Conservation (phyloP, 148 eudicot genomes). For the Camellia sinensis region DNA sequence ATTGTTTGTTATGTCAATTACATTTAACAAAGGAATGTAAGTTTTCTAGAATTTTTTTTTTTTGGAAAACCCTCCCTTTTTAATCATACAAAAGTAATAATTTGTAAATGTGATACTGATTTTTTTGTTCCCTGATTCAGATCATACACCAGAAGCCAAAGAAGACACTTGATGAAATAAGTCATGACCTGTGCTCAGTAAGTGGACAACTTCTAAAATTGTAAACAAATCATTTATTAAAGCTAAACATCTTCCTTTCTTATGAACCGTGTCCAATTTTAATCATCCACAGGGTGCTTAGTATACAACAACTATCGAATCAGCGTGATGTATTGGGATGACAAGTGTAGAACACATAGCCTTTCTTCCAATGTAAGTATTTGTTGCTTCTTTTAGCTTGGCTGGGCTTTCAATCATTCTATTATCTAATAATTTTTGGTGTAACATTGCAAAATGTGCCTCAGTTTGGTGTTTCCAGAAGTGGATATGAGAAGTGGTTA, state of each 20-base stretch:
- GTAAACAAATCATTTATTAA: background rate
- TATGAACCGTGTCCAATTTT: conserved; percentile 24
- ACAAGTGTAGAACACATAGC: no score
- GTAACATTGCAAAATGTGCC: background rate
- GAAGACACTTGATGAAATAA: conserved; percentile 63
- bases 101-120: background rate
- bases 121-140: conserved; percentile 34
- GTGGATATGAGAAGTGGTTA: background rate
- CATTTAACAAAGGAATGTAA: no score
- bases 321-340: no score
- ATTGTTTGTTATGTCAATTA: background rate
- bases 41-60: background rate
- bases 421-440: background rate
- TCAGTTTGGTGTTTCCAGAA: background rate
- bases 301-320: no score
- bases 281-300: background rate
- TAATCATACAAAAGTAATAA: background rate
- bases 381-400: background rate
- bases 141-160: conserved; percentile 63
- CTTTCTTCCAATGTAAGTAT: conserved; percentile 50
- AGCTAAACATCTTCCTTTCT: conserved; percentile 17
- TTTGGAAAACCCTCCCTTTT: background rate
- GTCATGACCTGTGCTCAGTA: conserved; percentile 90
- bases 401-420: background rate
- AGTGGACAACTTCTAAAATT: conserved; percentile 23